Evolutionary conservation across 2,329 filamentous ascomycete genomes (phyloP).

Genomic region (Annulohypoxylon truncatum): DNA sequence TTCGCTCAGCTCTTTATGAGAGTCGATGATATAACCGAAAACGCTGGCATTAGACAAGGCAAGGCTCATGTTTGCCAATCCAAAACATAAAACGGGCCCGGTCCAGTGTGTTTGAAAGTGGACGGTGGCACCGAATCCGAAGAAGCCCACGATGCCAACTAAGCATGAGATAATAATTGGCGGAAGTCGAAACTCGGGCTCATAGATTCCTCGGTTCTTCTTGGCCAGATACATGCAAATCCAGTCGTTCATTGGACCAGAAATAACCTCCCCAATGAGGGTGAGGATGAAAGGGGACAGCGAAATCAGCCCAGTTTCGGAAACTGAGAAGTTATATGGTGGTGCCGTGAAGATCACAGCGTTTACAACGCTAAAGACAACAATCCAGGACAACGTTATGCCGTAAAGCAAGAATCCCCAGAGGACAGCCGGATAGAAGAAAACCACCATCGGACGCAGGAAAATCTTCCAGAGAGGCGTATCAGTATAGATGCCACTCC

Average conservation of each 20-base stretch:
- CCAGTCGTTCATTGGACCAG: conserved; percentile 60
- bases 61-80: conserved; percentile 61
- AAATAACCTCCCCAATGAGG: conserved; percentile 58
- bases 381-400: conserved; percentile 54
- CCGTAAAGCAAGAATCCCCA: conserved; percentile 64
- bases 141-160: conserved; percentile 58
- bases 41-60: conserved; percentile 60
- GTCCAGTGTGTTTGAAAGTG: conserved; percentile 60
- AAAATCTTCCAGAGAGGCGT: conserved; percentile 56
- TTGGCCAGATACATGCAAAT: conserved; percentile 58
- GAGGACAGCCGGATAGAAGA: conserved; percentile 62
- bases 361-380: conserved; percentile 61
- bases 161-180: conserved; percentile 56
- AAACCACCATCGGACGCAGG: conserved; percentile 59
- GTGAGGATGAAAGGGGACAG: conserved; percentile 62
- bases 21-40: conserved; percentile 63
- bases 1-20: conserved; percentile 58
- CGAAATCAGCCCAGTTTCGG: conserved; percentile 62
- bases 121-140: conserved; percentile 59
- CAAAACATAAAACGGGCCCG: conserved; percentile 61
- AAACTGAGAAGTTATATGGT: conserved; percentile 64
- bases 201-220: conserved; percentile 63
- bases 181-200: conserved; percentile 62
- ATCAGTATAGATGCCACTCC: conserved; percentile 52
- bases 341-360: conserved; percentile 61